Base-by-base conservation (phyloP, 768 basidiomycete species). In the Termitomyces sp. region DNA sequence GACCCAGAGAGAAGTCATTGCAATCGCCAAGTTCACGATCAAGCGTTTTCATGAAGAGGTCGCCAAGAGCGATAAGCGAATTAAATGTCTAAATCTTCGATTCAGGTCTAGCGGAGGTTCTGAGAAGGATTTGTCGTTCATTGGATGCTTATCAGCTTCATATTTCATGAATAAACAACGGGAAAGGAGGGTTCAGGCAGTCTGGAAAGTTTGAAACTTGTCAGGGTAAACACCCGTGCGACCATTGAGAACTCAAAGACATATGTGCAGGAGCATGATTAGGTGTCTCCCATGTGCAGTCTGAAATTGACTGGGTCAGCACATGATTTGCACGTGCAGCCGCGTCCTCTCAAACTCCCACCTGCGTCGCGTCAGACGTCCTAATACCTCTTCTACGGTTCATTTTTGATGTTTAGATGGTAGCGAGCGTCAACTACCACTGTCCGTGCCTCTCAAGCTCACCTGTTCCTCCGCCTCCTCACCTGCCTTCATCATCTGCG, bases 401-500 rank as follows among this genome's bases (percentile, higher is more conserved):
- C 41, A 13, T 2, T 6, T 4, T 15, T 18, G 26, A 52, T 22
- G n/a, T 3, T 16, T 10, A 12, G 45, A 53, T 58, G 56, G 57
- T 57, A 28, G 57, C 58, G 34, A 62, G 58, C 45, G 71, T 81
- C 2, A 70, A 66, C 24, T 92, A 90, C 69, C 87, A 92, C 65
- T 92, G 90, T 64, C 81, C 88, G 39, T 92, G 90, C 68, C 77
- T 86, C 15, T 82, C 86, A 20, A 68, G 71, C 6, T 77, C 80
- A 18, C 80, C 80, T 16, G 70, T 78, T 22, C 86, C 88, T 12
- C 91, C 90, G 12, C 87, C 86, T 3, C 91, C 90, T 0, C 86
- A 85, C 64, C 77, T 90, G 0, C 75, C 82, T 2, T 92, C 94
- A 0, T 92, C 94, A 0, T 83, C 86, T 0, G 82, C 86, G 65